Base-by-base conservation (phyloP, 176 grass and related monocot genomes). In the Cymbopogon citratus region DNA sequence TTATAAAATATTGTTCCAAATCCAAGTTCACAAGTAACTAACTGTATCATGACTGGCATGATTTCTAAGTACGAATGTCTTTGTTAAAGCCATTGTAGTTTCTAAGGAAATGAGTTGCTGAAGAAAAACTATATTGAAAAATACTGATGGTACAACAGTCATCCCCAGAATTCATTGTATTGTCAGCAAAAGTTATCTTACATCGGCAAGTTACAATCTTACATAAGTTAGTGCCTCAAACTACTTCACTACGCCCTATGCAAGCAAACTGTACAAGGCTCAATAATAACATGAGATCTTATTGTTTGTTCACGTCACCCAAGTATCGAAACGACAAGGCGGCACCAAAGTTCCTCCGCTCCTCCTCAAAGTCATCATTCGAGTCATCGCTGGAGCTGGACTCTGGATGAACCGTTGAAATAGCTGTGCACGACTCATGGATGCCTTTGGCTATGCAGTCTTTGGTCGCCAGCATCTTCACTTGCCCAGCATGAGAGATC, bases 381-480 rank as follows among this genome's bases (percentile, higher is more conserved):
- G 19, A 78, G 38, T 80, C 73, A 3, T 83, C 78, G 4, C 81
- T 88, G 54, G 71, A 94, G 24, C 64, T 83, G 39, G 60, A 74
- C 69, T 89, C 86, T 18, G 71, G 69, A 71, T 85, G 65, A 51
- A 74, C 69, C 2, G 69, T 76, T 73, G 77, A 33, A 41, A 76
- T 43, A 76, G 33, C 29, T 9, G 44, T 56, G 67, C 73, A 41
- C 0, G 80, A 59, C 0, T 90, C 87, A 10, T 86, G 66, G 56
- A 88, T 64, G 57, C 92, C 88, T 88, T 92, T 90, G 16, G 86
- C 84, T 49, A 90, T 93, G 71, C 92, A 93, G 70, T 80, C 82
- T 27, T 87, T 79, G 23, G 90, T 93, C 6, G 80, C 84, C 12
- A 98, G 92, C 85, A 98, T 87, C 91, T 91, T 95, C 56, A 98